phyloP scores from a whole-genome alignment of 23 red algal genomes.

The Gracilaria caudata region DNA sequence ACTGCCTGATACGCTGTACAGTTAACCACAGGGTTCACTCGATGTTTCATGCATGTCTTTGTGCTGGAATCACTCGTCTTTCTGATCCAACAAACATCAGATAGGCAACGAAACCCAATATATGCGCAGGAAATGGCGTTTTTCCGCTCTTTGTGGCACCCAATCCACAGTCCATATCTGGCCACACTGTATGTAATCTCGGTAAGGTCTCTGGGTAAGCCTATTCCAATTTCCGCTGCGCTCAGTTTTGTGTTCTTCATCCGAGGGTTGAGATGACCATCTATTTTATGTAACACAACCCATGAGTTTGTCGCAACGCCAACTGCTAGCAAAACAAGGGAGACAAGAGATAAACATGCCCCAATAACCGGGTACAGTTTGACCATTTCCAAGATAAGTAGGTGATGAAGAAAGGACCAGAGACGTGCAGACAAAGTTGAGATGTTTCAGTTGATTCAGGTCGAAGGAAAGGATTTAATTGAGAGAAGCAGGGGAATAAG shows the following conservation, averaged over 20 bases:
- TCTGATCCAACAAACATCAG: constrained; percentile 79
- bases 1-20: constrained; percentile 63
- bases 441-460: background rate
- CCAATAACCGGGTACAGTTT: constrained; percentile 58
- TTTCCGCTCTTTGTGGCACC: constrained; percentile 69
- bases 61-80: constrained; percentile 44
- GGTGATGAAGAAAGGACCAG: background rate
- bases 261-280: constrained; percentile 35
- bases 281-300: constrained; percentile 44
- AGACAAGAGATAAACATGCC: constrained; percentile 51
- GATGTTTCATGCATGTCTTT: constrained; percentile 51
- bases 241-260: constrained; percentile 56
- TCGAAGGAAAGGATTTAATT: background rate
- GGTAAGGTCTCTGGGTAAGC: constrained; percentile 25
- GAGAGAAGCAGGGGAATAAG: background rate
- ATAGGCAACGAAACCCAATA: constrained; percentile 67
- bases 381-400: constrained; percentile 21
- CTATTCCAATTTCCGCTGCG: constrained; percentile 24
- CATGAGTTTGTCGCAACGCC: constrained; percentile 73
- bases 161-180: constrained; percentile 73
- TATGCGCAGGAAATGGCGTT: constrained; percentile 60
- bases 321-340: constrained; percentile 65
- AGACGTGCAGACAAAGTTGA: background rate
- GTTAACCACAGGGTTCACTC: constrained; percentile 23
- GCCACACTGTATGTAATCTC: constrained; percentile 69